Evolutionary conservation across 192 early-diverging fungal genomes (phyloP).

Genomic region (Martensiomyces pterosporus): DNA sequence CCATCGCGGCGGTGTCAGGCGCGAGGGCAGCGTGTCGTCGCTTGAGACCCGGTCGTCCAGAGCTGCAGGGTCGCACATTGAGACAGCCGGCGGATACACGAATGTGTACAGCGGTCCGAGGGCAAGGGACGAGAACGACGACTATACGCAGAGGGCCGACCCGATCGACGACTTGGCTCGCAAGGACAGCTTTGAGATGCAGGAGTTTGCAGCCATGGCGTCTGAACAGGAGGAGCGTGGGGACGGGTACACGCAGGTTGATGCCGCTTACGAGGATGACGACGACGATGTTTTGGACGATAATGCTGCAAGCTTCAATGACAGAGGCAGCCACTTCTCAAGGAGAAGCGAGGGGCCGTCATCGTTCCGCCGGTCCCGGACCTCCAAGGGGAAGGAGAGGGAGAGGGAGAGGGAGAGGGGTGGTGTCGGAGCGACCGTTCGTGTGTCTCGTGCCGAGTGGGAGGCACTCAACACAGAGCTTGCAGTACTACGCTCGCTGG

Average conservation of each 20-base stretch:
- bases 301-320: neutral
- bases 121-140: neutral
- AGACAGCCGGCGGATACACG: slow-evolving; percentile 24
- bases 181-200: slow-evolving; percentile 51
- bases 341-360: neutral
- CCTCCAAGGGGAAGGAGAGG: slow-evolving; percentile 17
- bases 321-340: slow-evolving; percentile 8
- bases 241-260: slow-evolving; percentile 24
- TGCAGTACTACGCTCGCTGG: slow-evolving; percentile 14
- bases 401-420: neutral
- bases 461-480: slow-evolving; percentile 35
- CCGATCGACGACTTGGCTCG: slow-evolving; percentile 40
- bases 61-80: slow-evolving; percentile 8
- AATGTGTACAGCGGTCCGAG: slow-evolving; percentile 18
- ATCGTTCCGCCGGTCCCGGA: neutral
- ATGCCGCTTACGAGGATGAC: neutral
- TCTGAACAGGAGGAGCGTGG: slow-evolving; percentile 12
- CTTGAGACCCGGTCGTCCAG: slow-evolving; percentile 24
- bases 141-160: slow-evolving; percentile 9
- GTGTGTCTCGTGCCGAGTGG: slow-evolving; percentile 32
- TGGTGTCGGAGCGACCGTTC: neutral
- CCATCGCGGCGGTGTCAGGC: neutral
- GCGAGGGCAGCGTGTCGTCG: slow-evolving; percentile 41
- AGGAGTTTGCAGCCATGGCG: slow-evolving; percentile 18
- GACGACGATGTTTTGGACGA: neutral